A percentile compares a stretch with the other conserved stretches of the same genome.
Conservation (phyloP, 2,329 filamentous ascomycete species). For the Coniochaeta prunicola region DNA sequence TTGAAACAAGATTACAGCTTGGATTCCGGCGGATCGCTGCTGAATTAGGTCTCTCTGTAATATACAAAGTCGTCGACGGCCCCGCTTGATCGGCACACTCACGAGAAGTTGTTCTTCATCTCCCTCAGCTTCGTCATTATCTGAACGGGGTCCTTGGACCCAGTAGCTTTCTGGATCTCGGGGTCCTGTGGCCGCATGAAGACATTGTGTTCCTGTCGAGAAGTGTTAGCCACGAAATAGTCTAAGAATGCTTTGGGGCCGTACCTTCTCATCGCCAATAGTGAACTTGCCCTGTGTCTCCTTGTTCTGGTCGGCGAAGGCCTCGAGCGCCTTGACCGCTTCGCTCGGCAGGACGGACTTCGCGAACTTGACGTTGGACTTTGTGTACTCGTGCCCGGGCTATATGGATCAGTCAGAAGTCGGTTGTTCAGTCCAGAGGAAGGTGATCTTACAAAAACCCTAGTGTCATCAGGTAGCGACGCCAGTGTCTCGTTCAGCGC, state of each 20-base stretch:
- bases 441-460: slow-evolving; percentile 64
- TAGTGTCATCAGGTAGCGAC: slow-evolving; percentile 78
- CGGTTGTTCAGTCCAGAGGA: neutral
- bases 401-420: slow-evolving; percentile 22
- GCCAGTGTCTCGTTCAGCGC: slow-evolving; percentile 83
- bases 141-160: slow-evolving; percentile 69
- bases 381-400: slow-evolving; percentile 98
- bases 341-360: slow-evolving; percentile 68
- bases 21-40: slow-evolving; percentile 21
- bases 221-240: neutral
- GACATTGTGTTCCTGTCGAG: slow-evolving; percentile 75
- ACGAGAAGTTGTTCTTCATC: slow-evolving; percentile 78
- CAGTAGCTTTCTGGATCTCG: slow-evolving; percentile 74
- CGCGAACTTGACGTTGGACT: slow-evolving; percentile 85
- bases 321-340: slow-evolving; percentile 67
- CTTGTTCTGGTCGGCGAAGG: slow-evolving; percentile 70
- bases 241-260: neutral
- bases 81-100: slow-evolving; percentile 24
- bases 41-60: slow-evolving; percentile 8
- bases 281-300: slow-evolving; percentile 95
- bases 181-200: slow-evolving; percentile 92
- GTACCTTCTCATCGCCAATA: slow-evolving; percentile 94
- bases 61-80: neutral
- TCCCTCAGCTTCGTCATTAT: slow-evolving; percentile 83
- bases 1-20: slow-evolving; percentile 20